phyloP scores from a whole-genome alignment of 2,329 filamentous ascomycete species.

The Chaetomium strumarium region DNA sequence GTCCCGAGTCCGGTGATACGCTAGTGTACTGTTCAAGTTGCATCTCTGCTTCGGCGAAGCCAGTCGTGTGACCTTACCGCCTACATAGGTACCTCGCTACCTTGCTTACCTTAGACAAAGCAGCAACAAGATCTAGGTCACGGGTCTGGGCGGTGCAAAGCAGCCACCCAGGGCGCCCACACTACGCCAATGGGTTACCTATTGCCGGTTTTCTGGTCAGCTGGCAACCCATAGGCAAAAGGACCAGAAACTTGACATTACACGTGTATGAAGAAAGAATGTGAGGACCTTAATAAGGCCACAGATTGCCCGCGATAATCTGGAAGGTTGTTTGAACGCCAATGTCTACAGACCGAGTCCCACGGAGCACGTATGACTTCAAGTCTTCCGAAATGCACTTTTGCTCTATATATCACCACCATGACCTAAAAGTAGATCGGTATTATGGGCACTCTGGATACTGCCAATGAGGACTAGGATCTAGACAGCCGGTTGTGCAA shows the following conservation, averaged over 20 bases:
- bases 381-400: no score
- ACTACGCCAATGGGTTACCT: constrained; percentile 13
- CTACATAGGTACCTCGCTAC: no score
- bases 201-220: neutral
- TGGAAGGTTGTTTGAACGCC: neutral
- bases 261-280: no score
- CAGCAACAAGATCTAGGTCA: constrained; percentile 9
- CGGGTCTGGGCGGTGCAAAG: constrained; percentile 8
- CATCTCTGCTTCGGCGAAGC: constrained; percentile 5
- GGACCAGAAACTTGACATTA: neutral
- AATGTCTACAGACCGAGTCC: neutral
- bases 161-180: constrained; percentile 1
- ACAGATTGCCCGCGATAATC: no score
- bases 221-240: neutral
- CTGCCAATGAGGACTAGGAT: no score
- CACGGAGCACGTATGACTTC: no score
- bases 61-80: constrained; percentile 10
- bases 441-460: no score
- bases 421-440: no score
- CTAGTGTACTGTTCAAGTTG: no score
- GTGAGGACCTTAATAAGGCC: no score
- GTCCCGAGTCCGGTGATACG: neutral
- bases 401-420: no score
- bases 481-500: no score
- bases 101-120: constrained; percentile 12